Evolutionary conservation across 305 asterid genomes (phyloP), one percentile per base, ranked within the genome.

Genomic region (Fraxinus baroniana): DNA sequence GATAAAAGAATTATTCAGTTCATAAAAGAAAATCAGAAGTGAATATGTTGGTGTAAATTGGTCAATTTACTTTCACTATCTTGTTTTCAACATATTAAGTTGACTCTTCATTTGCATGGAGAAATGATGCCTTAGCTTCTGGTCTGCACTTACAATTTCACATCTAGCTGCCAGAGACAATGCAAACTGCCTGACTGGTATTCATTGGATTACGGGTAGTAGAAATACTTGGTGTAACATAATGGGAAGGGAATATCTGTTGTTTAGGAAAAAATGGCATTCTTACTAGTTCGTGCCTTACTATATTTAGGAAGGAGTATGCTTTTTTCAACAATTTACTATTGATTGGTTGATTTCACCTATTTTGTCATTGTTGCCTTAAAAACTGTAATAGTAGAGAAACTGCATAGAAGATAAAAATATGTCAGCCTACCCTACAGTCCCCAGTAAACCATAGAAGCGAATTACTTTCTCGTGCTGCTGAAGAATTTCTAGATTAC

Each of bases 171-270:
- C 36, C 37, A 26, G 36, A 30, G 15, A 68, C 39, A 68, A 26
- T 13, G 35, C 17, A 68, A 71, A 32, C 76, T 64, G 73, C 76
- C 44, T 17, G 76, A 32, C 24, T 71, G 44, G 41, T 32, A 15
- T 30, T 71, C 8, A 2, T 32, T 13, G 76, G 22, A 32, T 71
- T 71, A 32, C 15, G 39, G 39, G 73, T 4, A 24, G 33, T 64
- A 64, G 35, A 64, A 24, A 64, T 64, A 24, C 72, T 64, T 32
- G n/a, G 24, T 15, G 22, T 71, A 71, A 71, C 76, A 28, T 71
- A 71, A 71, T 71, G 39, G 35, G 12, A 71, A 71, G 26, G 76
- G 22, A 70, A 71, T 71, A 71, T 71, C 76, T 71, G 76, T 35
- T 71, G 39, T 71, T 71, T 71, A 13, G 76, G 41, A 30, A 70